Conservation (phyloP, 495 filamentous ascomycete genomes). For the Tetracladium marchalianum region DNA sequence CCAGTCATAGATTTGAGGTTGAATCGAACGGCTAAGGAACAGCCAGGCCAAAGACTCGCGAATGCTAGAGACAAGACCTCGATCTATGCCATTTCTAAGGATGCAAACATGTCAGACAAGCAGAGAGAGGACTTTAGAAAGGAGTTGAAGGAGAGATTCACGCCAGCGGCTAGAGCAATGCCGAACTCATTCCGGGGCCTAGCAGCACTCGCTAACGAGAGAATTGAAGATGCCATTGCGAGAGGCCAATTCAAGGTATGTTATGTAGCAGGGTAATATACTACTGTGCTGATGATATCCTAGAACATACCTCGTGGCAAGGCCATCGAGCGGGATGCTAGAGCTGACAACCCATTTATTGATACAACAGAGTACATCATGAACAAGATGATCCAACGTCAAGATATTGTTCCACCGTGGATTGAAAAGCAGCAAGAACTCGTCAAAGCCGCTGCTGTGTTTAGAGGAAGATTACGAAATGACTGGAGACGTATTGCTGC, state of each 20-base stretch:
- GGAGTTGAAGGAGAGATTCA: conserved; percentile 74
- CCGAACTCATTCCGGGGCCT: conserved; percentile 73
- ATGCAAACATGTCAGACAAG: conserved; percentile 47
- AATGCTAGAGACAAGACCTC: conserved; percentile 70
- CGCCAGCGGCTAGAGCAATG: conserved; percentile 60
- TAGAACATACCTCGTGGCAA: conserved; percentile 70
- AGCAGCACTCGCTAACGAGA: conserved; percentile 76
- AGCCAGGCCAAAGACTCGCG: conserved; percentile 52
- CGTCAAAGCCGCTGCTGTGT: conserved; percentile 52
- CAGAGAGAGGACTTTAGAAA: conserved; percentile 59
- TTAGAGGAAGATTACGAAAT: conserved; percentile 61
- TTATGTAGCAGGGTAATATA: not conserved
- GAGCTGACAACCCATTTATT: conserved; percentile 79
- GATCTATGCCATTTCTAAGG: conserved; percentile 57
- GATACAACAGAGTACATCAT: conserved; percentile 97
- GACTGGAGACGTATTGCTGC: conserved; percentile 89
- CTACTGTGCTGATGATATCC: not conserved
- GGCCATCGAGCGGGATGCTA: conserved; percentile 65
- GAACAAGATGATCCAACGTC: conserved; percentile 96
- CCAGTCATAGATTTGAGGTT: conserved; percentile 53
- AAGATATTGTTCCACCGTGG: conserved; percentile 78
- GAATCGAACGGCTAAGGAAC: conserved; percentile 26
- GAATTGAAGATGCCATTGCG: conserved; percentile 90
- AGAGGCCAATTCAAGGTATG: conserved; percentile 71
- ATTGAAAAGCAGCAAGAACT: conserved; percentile 98